phyloP scores from a whole-genome alignment of 176 grass and related monocot species.

The Aegilops longissima region DNA sequence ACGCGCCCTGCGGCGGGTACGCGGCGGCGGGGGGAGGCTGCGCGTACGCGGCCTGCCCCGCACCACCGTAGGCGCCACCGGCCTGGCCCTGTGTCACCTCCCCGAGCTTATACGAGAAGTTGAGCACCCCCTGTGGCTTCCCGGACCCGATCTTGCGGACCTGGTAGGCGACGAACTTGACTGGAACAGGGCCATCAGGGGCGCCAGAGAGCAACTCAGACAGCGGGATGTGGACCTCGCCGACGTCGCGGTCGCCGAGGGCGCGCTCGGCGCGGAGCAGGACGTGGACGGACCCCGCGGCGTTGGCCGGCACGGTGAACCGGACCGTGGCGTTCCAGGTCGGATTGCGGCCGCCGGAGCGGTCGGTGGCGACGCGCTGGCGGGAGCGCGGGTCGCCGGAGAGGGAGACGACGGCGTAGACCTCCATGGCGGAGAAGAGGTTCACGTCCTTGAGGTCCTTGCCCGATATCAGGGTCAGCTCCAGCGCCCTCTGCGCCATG shows the following conservation, averaged over 20 bases:
- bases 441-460: constrained; percentile 89
- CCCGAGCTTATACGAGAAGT: constrained; percentile 75
- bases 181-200: constrained; percentile 29
- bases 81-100: constrained; percentile 26
- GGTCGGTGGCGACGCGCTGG: constrained; percentile 56
- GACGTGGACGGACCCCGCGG: constrained; percentile 33
- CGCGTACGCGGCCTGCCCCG: not conserved
- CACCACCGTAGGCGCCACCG: not conserved
- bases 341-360: constrained; percentile 58
- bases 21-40: not conserved
- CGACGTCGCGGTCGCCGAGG: constrained; percentile 77
- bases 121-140: constrained; percentile 72
- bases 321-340: constrained; percentile 63
- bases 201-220: constrained; percentile 58
- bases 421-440: constrained; percentile 73
- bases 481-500: constrained; percentile 66
- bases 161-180: constrained; percentile 77
- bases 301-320: constrained; percentile 43
- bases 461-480: constrained; percentile 69
- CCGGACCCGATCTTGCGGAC: constrained; percentile 56
- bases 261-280: constrained; percentile 64
- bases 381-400: constrained; percentile 51
- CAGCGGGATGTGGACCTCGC: constrained; percentile 76
- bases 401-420: constrained; percentile 70
- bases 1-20: not conserved